Conservation (phyloP, 805 yeast species). For the Metschnikowia vanudenii region DNA sequence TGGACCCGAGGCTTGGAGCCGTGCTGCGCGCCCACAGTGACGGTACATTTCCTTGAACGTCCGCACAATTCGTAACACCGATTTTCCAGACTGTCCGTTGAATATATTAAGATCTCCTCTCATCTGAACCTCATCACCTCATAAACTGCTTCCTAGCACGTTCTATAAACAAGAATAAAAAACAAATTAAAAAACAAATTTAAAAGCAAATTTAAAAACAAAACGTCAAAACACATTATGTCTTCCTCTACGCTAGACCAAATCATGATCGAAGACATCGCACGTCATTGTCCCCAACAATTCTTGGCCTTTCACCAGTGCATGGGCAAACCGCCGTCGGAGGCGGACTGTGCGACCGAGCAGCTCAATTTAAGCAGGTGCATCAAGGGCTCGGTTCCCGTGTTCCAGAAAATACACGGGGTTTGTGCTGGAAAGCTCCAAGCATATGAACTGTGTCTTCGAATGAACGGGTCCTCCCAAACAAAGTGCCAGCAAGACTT, state of each 20-base stretch:
- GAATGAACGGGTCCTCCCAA: slow-evolving; percentile 40
- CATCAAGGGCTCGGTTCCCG: slow-evolving; percentile 63
- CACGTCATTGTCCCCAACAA: slow-evolving; percentile 70
- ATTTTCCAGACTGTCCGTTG: too few relatives aligned
- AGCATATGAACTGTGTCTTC: slow-evolving; percentile 66
- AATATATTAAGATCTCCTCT: too few relatives aligned
- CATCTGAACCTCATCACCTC: too few relatives aligned
- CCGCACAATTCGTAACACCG: too few relatives aligned
- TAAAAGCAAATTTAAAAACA: too few relatives aligned
- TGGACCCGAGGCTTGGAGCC: neutral
- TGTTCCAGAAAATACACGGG: slow-evolving; percentile 65
- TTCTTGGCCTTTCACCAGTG: slow-evolving; percentile 75
- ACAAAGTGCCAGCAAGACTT: slow-evolving; percentile 54
- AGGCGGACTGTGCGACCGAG: slow-evolving; percentile 49
- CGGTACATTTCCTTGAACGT: neutral
- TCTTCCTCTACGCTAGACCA: slow-evolving; percentile 52
- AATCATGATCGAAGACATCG: slow-evolving; percentile 72
- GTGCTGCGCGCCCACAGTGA: neutral
- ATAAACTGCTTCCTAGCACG: too few relatives aligned
- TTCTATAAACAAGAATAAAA: too few relatives aligned
- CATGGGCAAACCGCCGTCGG: slow-evolving; percentile 54
- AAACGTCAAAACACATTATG: slow-evolving; percentile 6
- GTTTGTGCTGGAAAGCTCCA: slow-evolving; percentile 58
- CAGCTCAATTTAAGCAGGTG: slow-evolving; percentile 62
- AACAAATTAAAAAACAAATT: too few relatives aligned